phyloP scores from a whole-genome alignment of 2,329 filamentous ascomycete genomes.

The Pyricularia sp. region DNA sequence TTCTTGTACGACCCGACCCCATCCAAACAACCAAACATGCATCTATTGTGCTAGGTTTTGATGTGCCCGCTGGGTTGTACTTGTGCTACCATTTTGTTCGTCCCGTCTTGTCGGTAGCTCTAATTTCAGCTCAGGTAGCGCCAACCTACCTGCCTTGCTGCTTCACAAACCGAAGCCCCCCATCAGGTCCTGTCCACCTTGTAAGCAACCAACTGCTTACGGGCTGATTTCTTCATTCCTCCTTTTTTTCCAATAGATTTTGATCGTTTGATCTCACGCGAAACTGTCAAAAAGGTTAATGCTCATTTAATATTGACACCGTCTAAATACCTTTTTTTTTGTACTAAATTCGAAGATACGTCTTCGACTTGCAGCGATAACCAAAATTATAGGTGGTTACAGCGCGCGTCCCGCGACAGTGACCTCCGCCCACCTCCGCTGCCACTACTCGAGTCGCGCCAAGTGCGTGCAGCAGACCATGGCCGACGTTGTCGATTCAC shows the following conservation, averaged over 20 bases:
- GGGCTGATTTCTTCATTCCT: background rate
- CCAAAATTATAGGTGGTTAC: background rate
- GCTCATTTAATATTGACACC: background rate
- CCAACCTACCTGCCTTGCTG: background rate
- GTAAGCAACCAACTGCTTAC: background rate
- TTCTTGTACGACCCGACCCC: background rate
- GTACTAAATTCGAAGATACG: background rate
- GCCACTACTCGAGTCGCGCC: background rate
- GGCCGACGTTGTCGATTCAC: slow-evolving; percentile 8
- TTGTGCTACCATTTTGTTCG: background rate
- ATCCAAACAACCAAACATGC: background rate
- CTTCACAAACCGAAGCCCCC: background rate
- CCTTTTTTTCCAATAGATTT: background rate
- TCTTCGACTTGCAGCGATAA: background rate
- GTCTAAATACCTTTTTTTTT: background rate
- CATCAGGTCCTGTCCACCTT: background rate
- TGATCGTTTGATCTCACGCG: background rate
- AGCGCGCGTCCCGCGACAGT: background rate
- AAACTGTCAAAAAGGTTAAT: background rate
- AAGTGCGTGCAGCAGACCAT: background rate
- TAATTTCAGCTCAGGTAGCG: background rate
- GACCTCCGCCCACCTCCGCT: background rate
- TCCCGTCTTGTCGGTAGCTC: background rate
- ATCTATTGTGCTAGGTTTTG: background rate
- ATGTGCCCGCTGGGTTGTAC: background rate